Evolutionary conservation across 73 alveolate species (phyloP).

Genomic region (Paraurostyla sp.): DNA sequence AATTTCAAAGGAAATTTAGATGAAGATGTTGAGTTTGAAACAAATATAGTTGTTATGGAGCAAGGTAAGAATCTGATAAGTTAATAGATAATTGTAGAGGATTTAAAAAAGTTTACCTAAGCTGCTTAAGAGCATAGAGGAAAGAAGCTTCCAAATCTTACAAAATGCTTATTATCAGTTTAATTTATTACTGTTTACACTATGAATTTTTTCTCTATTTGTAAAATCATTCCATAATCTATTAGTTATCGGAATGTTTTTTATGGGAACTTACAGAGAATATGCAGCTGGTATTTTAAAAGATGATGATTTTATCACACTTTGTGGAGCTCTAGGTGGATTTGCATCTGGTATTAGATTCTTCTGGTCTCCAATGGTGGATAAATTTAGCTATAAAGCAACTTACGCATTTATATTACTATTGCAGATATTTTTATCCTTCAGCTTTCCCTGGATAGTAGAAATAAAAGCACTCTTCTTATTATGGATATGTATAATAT

Average conservation of each 20-base stretch:
- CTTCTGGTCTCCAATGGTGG: conserved; percentile 69
- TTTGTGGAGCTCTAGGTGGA: conserved; percentile 76
- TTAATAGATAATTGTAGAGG: neutral
- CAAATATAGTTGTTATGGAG: neutral
- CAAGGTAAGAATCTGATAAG: neutral
- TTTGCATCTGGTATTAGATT: conserved; percentile 65
- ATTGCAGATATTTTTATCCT: conserved; percentile 37
- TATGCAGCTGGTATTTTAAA: conserved; percentile 68
- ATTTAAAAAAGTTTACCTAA: neutral
- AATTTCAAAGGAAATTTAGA: neutral
- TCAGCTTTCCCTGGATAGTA: conserved; percentile 33
- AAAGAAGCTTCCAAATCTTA: neutral
- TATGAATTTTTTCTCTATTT: conserved; percentile 24
- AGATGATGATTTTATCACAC: conserved; percentile 69
- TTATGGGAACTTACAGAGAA: conserved; percentile 31
- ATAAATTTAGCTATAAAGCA: conserved; percentile 59
- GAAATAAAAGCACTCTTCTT: conserved; percentile 42
- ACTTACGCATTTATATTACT: conserved; percentile 31
- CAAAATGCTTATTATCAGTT: neutral
- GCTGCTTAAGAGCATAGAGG: neutral
- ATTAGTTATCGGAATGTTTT: conserved; percentile 48
- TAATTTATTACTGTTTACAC: neutral
- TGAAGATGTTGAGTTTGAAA: neutral
- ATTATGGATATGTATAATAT: conserved; percentile 54
- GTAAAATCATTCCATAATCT: neutral